Evolutionary conservation across 495 filamentous ascomycete genomes (phyloP).

Genomic region (Lineolata rhizophorae): DNA sequence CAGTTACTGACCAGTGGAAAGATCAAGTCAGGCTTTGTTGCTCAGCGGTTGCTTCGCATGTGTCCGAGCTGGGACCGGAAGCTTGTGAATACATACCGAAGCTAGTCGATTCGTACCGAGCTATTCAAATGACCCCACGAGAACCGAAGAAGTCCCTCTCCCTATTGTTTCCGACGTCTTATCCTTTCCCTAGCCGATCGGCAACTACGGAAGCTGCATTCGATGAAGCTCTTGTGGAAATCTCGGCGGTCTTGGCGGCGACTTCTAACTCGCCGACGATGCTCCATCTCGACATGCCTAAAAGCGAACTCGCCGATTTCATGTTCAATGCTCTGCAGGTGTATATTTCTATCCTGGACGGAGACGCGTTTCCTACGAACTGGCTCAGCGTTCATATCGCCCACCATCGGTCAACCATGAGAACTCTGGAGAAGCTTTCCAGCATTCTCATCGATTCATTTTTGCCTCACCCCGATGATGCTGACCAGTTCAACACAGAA

Average conservation of each 20-base stretch:
- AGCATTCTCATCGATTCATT: constrained; percentile 55
- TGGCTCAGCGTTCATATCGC: constrained; percentile 93
- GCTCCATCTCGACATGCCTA: constrained; percentile 45
- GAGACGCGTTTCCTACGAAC: constrained; percentile 68
- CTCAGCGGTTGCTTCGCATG: constrained; percentile 68
- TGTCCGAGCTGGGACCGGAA: constrained; percentile 54
- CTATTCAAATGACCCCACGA: constrained; percentile 40
- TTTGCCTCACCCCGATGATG: constrained; percentile 74
- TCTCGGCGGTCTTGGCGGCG: constrained; percentile 69
- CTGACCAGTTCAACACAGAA: constrained; percentile 78
- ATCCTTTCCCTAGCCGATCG: constrained; percentile 64
- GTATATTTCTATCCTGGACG: constrained; percentile 69
- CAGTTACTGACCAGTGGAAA: constrained; percentile 66
- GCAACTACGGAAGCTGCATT: constrained; percentile 38
- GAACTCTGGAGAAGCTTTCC: constrained; percentile 65
- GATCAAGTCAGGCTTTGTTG: constrained; percentile 86
- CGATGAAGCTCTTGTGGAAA: constrained; percentile 76
- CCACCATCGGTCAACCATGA: constrained; percentile 81
- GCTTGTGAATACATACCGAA: constrained; percentile 77
- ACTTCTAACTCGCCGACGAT: constrained; percentile 47
- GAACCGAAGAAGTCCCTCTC: constrained; percentile 50
- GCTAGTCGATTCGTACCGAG: constrained; percentile 71
- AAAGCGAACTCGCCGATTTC: constrained; percentile 52
- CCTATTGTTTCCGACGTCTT: constrained; percentile 70
- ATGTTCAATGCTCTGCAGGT: constrained; percentile 57